A percentile compares a stretch with the other conserved stretches of the same genome.
Evolutionary conservation across 176 grass and related monocot species (phyloP).

Genomic region (Cenchrus purpureus): DNA sequence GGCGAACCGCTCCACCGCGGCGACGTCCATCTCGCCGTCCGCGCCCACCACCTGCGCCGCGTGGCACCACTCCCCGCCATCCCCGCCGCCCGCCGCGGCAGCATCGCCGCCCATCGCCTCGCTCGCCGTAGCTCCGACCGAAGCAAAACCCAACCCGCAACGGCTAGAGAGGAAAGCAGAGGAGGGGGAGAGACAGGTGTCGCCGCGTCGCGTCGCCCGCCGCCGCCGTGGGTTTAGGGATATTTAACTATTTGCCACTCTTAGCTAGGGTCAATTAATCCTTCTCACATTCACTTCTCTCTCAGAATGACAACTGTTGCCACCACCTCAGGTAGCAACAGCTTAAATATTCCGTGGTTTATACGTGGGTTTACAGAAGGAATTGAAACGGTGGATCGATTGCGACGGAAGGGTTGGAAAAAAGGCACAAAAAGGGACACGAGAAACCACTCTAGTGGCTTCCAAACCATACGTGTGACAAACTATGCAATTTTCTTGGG

Average conservation of each 20-base stretch:
- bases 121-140: background rate
- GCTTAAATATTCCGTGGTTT: no score
- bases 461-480: background rate
- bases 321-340: no score
- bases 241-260: no score
- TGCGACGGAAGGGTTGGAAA: background rate
- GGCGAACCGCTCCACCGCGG: constrained; percentile 61
- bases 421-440: background rate
- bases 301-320: no score
- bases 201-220: background rate
- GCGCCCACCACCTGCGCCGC: constrained; percentile 73
- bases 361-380: constrained; percentile 11
- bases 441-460: background rate
- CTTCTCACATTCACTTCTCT: no score
- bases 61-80: constrained; percentile 35
- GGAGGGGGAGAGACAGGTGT: background rate
- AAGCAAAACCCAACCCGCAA: background rate
- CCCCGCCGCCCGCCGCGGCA: no score
- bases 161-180: background rate
- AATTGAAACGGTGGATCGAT: background rate
- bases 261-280: no score
- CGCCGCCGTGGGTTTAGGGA: background rate
- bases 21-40: constrained; percentile 64
- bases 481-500: background rate
- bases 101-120: no score